Evolutionary conservation across 306 rosid genomes (phyloP), one percentile per base, ranked within the genome.

Genomic region (Rosa lucieae): DNA sequence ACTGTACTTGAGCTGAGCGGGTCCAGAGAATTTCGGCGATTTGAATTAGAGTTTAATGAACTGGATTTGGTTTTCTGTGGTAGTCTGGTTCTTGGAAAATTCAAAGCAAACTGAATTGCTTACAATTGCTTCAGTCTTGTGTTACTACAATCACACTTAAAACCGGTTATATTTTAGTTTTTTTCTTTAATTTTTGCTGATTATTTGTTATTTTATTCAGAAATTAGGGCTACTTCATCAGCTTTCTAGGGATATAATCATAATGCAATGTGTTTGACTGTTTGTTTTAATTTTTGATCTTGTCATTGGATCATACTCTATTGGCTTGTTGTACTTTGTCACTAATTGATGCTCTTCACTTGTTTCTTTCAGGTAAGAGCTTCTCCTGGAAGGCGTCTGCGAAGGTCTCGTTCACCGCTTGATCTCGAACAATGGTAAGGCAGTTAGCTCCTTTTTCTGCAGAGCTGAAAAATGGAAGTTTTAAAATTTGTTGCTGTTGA

Each of bases 351-450:
- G 26, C 18, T 23, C 61, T 63, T 32, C n/a, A 32, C 46, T 39
- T 39, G 46, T n/a, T n/a, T n/a, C n/a, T 44, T 75, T 26, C 70
- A 75, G 78, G 49, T 73, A 15, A 66, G 5, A 39, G 12, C 26
- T 70, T 46, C 18, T 9, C 20, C 0, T 17, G 5, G 18, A n/a
- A 40, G 76, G 47, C 1, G 0, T 12, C 35, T 42, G 32, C 21
- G 10, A 48, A 21, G 39, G 70, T 23, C 43, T 55, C 18, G 11
- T 20, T 73, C 32, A 70, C 77, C 11, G n/a, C 9, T 74, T 0
- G 3, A 63, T 43, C 23, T 7, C 18, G 0, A 42, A 32, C 46
- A 63, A 76, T 76, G 79, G 79, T 76, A 17, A 75, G 78, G 40
- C 70, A 59, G 32, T 26, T 59, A 13, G 37, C 35, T 13, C 32